Base-by-base conservation (phyloP, 768 basidiomycete species). In the Lactarius hatsudake region DNA sequence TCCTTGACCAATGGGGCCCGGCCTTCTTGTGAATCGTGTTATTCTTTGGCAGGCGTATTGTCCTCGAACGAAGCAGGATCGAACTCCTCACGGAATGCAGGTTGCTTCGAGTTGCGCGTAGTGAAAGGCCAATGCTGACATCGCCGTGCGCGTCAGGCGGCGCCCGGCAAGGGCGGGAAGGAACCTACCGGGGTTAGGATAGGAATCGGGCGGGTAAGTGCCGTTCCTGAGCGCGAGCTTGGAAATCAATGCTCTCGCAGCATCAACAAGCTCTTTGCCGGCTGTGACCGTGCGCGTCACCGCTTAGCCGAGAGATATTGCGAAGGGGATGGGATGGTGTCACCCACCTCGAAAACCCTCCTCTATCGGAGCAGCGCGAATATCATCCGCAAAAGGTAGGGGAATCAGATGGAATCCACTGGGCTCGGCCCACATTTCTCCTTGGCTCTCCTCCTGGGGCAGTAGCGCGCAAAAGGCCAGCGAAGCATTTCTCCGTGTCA, bases 351-450 rank as follows among this genome's bases (percentile, higher is more conserved):
- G 82, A 71, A 82, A 79, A 8, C 82, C 87, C 63, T 85, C 81
- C 23, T 87, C 84, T 13, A 94, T 77, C 2, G 90, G 88, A 7
- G 91, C 90, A 23, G 82, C 81, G 58, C 97, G 87, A 59, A 98
- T 90, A 72, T 99, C 97, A 74, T 99, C 97, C 5, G 92, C 90
- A 75, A 91, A 99, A 0, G 96, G 96, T n/a, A 98, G 76, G 18
- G 90, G 90, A 65, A 98, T 89, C 60, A 98, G 81, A 76, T 98
- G 95, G 73, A 98, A 91, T 6, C 97, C 97, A 1, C 92, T 87
- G 40, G 97, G 93, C 51, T 91, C 88, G 61, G 85, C 87, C 81
- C 87, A 90, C 8, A 91, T 93, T 12, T 82, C 83, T 38, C 87
- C 86, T 72, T 89, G 87, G 40, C 78, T 71, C 57, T 83, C 84